phyloP scores from a whole-genome alignment of 2,329 filamentous ascomycete species.

The Colletotrichum cordylinicola region DNA sequence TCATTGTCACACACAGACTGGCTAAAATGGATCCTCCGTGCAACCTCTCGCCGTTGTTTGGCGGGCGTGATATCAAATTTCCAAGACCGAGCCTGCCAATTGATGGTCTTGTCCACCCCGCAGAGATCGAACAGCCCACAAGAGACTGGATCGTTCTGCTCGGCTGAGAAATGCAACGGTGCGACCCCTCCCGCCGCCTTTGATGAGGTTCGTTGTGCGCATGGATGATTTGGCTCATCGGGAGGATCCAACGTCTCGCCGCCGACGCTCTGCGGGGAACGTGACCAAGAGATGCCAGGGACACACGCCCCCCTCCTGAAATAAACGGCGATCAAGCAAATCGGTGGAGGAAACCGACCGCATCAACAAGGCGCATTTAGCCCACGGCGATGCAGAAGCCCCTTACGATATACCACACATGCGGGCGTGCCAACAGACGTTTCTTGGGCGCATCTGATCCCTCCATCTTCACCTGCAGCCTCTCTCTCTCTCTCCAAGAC shows the following conservation, averaged over 20 bases:
- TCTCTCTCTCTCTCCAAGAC: not conserved
- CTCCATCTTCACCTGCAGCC: not conserved
- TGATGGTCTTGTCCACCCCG: not conserved
- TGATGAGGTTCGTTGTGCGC: not conserved
- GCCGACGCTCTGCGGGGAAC: constrained; percentile 1
- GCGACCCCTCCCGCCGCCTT: not conserved
- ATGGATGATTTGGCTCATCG: constrained; percentile 23
- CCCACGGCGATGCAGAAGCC: not conserved
- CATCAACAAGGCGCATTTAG: not conserved
- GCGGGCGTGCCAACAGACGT: not conserved
- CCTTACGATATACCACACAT: not conserved
- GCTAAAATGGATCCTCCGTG: not conserved
- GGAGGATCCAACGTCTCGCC: constrained; percentile 22
- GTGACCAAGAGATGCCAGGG: constrained; percentile 1
- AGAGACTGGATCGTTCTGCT: not conserved
- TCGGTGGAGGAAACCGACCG: not conserved
- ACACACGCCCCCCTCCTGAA: not conserved
- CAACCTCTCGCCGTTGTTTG: not conserved
- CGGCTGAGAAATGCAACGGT: not conserved
- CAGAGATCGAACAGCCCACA: not conserved
- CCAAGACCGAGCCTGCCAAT: constrained; percentile 17
- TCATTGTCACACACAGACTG: not conserved
- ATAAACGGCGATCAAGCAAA: constrained; percentile 1
- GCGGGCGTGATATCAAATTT: not conserved
- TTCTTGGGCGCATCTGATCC: not conserved